Conservation (phyloP, 2,329 filamentous ascomycete genomes). For the Trichoderma simmonsii region DNA sequence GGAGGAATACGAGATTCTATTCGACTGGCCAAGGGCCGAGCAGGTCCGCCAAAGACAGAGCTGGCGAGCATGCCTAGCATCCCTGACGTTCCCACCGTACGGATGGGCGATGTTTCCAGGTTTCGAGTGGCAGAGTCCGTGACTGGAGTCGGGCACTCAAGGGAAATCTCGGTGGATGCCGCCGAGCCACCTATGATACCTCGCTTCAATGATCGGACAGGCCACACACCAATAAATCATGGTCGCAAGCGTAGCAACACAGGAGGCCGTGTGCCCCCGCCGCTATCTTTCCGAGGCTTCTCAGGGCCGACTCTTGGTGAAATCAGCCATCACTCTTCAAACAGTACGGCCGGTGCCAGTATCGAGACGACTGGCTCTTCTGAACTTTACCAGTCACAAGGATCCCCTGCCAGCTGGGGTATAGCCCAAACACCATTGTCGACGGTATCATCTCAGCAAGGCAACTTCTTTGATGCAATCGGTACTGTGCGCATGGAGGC, state of each 20-base stretch:
- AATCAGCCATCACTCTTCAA: constrained; percentile 47
- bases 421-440: constrained; percentile 48
- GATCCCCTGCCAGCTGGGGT: constrained; percentile 43
- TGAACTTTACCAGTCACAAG: constrained; percentile 58
- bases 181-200: constrained; percentile 72
- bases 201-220: constrained; percentile 60
- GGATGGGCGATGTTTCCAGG: constrained; percentile 35
- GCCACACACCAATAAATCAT: constrained; percentile 50
- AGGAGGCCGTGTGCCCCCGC: constrained; percentile 67
- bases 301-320: constrained; percentile 51
- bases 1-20: constrained; percentile 81
- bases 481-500: constrained; percentile 96
- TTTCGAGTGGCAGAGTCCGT: constrained; percentile 41
- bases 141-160: constrained; percentile 36
- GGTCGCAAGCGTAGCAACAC: constrained; percentile 88
- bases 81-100: constrained; percentile 36
- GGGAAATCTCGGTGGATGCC: constrained; percentile 54
- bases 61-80: constrained; percentile 48
- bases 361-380: constrained; percentile 58
- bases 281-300: constrained; percentile 75
- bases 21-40: constrained; percentile 73
- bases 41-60: constrained; percentile 50
- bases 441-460: constrained; percentile 51
- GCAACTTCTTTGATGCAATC: constrained; percentile 79
- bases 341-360: constrained; percentile 57